Percentiles rank a stretch among this genome's conserved stretches.
Conservation (phyloP, 306 rosid genomes). For the Cotoneaster glaucophyllus region DNA sequence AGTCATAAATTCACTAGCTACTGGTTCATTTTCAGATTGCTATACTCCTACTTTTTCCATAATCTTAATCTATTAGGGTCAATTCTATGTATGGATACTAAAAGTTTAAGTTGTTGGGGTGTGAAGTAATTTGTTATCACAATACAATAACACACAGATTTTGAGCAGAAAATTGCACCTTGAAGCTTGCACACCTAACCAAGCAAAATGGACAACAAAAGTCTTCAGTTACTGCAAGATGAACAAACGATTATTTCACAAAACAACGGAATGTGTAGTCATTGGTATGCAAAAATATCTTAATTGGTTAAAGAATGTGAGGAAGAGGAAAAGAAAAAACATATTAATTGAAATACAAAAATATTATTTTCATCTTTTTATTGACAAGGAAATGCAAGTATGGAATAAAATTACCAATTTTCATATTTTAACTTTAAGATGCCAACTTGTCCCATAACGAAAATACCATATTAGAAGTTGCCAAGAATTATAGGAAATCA, state of each 20-base stretch:
- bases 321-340: not conserved
- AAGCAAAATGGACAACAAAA: conserved; percentile 82
- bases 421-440: not conserved
- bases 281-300: not conserved
- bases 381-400: not conserved
- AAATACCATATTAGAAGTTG: not conserved
- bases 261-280: not conserved
- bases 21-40: conserved; percentile 1
- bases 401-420: not conserved
- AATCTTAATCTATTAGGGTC: not conserved
- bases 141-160: not conserved
- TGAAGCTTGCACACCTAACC: conserved; percentile 61
- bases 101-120: too few relatives aligned
- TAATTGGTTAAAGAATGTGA: not conserved
- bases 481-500: not conserved
- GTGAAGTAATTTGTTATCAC: not conserved
- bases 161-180: conserved; percentile 43
- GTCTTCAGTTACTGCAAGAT: conserved; percentile 66
- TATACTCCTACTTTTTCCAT: not conserved
- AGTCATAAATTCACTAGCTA: conserved; percentile 10
- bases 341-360: not conserved
- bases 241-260: conserved; percentile 10
- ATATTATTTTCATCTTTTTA: not conserved
- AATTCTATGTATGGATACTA: not conserved
- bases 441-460: not conserved